Percentiles rank a stretch among this genome's conserved stretches.
These are phyloP conservation scores for Ogataea parapolymorpha DNA, from an alignment of 805 yeast genomes.

Conservation along the genomic window DNA sequence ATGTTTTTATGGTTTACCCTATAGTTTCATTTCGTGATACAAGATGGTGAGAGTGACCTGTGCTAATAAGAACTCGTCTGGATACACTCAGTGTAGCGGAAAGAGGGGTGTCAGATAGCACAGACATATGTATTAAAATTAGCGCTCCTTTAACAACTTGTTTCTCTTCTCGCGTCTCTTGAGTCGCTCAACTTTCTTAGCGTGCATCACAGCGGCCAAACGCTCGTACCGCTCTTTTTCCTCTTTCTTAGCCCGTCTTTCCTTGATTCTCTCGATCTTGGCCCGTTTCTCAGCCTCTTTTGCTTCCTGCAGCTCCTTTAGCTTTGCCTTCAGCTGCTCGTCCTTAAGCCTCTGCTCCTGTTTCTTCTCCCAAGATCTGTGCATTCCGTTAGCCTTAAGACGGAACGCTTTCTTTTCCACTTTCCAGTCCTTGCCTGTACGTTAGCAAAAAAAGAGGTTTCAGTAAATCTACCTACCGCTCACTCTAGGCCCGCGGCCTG, in stretches of 20 bases:
- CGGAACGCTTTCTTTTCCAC: constrained; percentile 64
- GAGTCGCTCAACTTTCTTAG: constrained; percentile 86
- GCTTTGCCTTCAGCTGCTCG: constrained; percentile 61
- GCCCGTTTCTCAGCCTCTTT: constrained; percentile 58
- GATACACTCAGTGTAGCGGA: constrained; percentile 28
- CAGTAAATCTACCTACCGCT: constrained; percentile 24
- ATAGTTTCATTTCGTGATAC: constrained; percentile 33
- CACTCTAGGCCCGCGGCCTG: constrained; percentile 29
- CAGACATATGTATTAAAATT: constrained; percentile 22
- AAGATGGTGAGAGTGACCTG: constrained; percentile 31
- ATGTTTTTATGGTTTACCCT: constrained; percentile 18
- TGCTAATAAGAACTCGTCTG: constrained; percentile 38
- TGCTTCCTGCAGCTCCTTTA: constrained; percentile 74
- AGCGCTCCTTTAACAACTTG: constrained; percentile 86
- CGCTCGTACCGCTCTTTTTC: constrained; percentile 86
- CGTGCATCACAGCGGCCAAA: constrained; percentile 84
- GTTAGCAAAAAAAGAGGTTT: neutral
- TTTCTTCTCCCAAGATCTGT: constrained; percentile 61
- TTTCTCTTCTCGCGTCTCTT: constrained; percentile 92
- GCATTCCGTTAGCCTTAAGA: constrained; percentile 57
- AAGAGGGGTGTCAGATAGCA: constrained; percentile 38
- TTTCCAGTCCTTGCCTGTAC: constrained; percentile 67
- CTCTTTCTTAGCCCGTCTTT: constrained; percentile 74
- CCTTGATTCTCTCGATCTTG: constrained; percentile 57
- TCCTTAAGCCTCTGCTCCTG: constrained; percentile 64